These are phyloP conservation scores for Xylaria sp. DNA, from an alignment of 2,329 filamentous ascomycete species.

Conservation along the genomic window DNA sequence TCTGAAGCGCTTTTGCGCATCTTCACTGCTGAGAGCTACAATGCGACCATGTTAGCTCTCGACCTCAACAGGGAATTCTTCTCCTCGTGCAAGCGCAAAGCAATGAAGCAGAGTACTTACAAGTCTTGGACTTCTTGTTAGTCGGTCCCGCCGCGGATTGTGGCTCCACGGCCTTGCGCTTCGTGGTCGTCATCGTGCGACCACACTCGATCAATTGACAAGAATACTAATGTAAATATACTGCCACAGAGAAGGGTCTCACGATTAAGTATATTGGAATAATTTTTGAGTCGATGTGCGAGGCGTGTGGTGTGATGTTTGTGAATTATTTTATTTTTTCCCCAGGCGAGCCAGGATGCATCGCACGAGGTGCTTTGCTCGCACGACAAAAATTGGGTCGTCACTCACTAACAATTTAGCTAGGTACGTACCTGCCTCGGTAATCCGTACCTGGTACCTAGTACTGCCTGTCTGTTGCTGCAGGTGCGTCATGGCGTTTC, in stretches of 20 bases:
- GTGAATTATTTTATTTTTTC: conserved; percentile 10
- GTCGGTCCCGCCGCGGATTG: conserved; percentile 38
- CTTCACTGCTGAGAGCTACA: conserved; percentile 44
- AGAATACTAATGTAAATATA: background rate
- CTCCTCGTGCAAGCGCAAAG: background rate
- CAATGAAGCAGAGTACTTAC: conserved; percentile 28
- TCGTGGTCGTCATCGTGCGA: conserved; percentile 42
- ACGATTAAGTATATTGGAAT: no score
- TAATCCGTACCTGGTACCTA: no score
- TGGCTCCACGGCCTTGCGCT: conserved; percentile 54
- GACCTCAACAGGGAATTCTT: background rate
- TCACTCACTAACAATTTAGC: background rate
- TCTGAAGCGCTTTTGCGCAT: conserved; percentile 56
- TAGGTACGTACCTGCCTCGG: background rate
- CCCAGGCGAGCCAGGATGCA: background rate
- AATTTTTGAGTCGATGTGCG: background rate
- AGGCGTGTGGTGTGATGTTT: conserved; percentile 11
- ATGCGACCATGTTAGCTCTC: conserved; percentile 10
- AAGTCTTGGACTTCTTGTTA: conserved; percentile 49
- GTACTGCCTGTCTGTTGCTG: background rate
- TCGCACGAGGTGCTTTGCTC: background rate
- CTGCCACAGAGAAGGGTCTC: no score
- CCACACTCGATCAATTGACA: conserved; percentile 3
- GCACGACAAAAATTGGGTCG: background rate
- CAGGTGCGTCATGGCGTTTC: no score